These are phyloP conservation scores for Middelhovenomyces tepae DNA, from an alignment of 805 yeast species.

Conservation along the genomic window DNA sequence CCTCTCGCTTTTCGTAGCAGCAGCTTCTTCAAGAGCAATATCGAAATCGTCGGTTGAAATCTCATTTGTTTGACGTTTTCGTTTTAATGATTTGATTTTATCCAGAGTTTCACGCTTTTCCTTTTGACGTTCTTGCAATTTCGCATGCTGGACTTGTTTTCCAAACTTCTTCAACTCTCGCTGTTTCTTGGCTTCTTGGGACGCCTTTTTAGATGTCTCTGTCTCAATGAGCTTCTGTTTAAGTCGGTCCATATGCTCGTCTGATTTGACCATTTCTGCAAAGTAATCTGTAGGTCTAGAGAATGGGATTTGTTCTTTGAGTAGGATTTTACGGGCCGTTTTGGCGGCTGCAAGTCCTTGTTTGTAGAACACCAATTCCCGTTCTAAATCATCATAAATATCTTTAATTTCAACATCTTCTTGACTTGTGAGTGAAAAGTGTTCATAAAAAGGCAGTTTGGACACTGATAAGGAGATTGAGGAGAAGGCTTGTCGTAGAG, in stretches of 20 bases:
- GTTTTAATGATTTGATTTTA: conserved; percentile 81
- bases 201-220: conserved; percentile 63
- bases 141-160: conserved; percentile 91
- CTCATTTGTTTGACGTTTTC: conserved; percentile 74
- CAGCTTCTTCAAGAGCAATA: conserved; percentile 86
- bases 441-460: conserved; percentile 72
- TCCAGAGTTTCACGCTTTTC: conserved; percentile 87
- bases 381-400: conserved; percentile 89
- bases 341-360: conserved; percentile 83
- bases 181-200: conserved; percentile 90
- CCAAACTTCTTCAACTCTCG: conserved; percentile 94
- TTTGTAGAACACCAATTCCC: conserved; percentile 91
- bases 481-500: conserved; percentile 32
- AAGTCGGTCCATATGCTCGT: conserved; percentile 94
- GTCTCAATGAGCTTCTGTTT: conserved; percentile 73
- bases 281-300: conserved; percentile 91
- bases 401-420: conserved; percentile 60
- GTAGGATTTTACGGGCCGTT: conserved; percentile 57
- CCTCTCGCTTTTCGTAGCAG: conserved; percentile 46
- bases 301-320: conserved; percentile 70
- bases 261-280: conserved; percentile 97
- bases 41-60: conserved; percentile 69
- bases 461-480: conserved; percentile 40
- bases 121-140: conserved; percentile 86
- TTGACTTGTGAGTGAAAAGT: conserved; percentile 59